Percentiles rank a stretch among this genome's conserved stretches.
Conservation (phyloP, 2,329 filamentous ascomycete species). For the Massarina eburnea region DNA sequence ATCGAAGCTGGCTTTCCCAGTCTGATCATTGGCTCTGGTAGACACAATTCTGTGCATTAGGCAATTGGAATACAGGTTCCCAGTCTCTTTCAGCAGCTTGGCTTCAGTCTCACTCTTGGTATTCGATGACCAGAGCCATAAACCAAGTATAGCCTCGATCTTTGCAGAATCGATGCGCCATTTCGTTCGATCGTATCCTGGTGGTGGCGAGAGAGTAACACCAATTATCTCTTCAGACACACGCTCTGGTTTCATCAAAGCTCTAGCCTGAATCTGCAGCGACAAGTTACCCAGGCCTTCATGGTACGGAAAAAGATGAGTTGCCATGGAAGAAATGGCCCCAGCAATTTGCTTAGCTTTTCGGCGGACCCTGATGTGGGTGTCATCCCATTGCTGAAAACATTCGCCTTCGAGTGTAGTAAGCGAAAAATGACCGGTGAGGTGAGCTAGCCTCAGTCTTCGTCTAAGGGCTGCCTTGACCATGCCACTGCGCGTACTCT, state of each 20-base stretch:
- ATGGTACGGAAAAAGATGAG: too few relatives aligned
- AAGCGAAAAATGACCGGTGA: not conserved
- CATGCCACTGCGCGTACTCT: too few relatives aligned
- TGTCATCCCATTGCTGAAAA: not conserved
- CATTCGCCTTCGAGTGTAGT: not conserved
- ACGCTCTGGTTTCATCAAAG: too few relatives aligned
- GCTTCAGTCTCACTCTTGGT: not conserved
- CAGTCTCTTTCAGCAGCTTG: not conserved
- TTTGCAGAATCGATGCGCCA: conserved; percentile 2
- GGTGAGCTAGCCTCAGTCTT: not conserved
- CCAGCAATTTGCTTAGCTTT: not conserved
- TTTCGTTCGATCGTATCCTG: not conserved
- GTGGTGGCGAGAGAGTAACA: not conserved
- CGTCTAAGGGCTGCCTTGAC: too few relatives aligned
- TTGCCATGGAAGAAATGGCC: too few relatives aligned
- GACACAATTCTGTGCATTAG: not conserved
- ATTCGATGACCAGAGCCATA: conserved; percentile 2
- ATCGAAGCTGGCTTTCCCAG: not conserved
- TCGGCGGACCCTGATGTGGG: not conserved
- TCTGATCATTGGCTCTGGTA: not conserved
- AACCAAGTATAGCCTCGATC: not conserved
- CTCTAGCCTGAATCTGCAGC: too few relatives aligned
- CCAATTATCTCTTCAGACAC: not conserved
- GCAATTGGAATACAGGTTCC: not conserved
- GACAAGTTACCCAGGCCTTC: too few relatives aligned